Base-by-base conservation (phyloP, 2,329 filamentous ascomycete species). In the Penicillium janthinellum region DNA sequence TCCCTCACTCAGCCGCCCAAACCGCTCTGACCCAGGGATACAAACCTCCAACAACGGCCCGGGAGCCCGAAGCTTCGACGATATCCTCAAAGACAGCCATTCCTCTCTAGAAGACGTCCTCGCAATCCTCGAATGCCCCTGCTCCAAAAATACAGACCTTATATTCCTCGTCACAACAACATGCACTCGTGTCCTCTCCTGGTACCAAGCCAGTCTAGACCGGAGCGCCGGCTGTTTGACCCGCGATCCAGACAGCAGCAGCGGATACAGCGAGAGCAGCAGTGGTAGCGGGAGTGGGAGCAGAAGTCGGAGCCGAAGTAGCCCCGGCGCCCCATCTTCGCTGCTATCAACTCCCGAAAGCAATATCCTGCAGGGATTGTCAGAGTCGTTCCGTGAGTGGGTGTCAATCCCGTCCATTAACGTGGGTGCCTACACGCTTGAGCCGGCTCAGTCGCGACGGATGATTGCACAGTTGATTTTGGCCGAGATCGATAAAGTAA, bases 161-260 rank as follows among this genome's bases (percentile, higher is more conserved):
- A 44, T 54, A 25, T 54, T 54, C 39, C 52, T 54, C 22, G 31
- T 54, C 14, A 54, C 52, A 6, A 54, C 52, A 10, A 44, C 52
- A 12, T 54, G 52, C 39, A 54, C 52, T 15, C 52, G 52, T 25
- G 52, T 54, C 11, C 52, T 54, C n/a, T 54, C 52, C n/a, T 54
- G 52, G 52, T 54, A 54, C 52, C 52, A 54, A 37, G 52, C 52
- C 7, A 54, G 52, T 54, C 52, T 54, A 20, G 52, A 54, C 31
- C 52, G 52, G 28, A 54, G 52, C 39, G 25, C 52, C 15, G 41
- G 38, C 15, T 54, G 37, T 22, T 39, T 42, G 20, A 25, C 25
- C 10, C 52, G 52, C 52, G 52, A 54, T n/a, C 28, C 25, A 17
- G 52, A 54, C 52, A 42, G 39, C 52, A 54, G 52, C 39, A 42